These are phyloP conservation scores for Bacidia rubella DNA, from an alignment of 495 filamentous ascomycete species.

Conservation along the genomic window DNA sequence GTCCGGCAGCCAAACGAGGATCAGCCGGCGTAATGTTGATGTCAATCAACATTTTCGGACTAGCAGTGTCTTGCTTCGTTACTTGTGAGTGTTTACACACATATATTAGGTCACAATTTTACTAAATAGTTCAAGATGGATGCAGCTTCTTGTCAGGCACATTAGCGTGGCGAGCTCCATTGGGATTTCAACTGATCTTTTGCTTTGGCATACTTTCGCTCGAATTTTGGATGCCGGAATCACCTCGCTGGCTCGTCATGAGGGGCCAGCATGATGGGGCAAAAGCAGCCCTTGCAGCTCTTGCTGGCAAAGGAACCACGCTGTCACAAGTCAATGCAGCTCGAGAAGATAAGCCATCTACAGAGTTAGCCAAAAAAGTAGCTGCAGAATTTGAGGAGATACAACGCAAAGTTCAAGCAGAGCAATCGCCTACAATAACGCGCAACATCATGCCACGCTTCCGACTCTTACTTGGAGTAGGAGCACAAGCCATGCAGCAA, in stretches of 20 bases:
- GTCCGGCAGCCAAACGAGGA: constrained; percentile 1
- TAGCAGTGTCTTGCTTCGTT: constrained; percentile 22
- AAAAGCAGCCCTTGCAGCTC: constrained; percentile 24
- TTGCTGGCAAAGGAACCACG: constrained; percentile 24
- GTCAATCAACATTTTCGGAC: constrained; percentile 18
- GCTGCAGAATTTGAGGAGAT: constrained; percentile 27
- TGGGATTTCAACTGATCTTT: constrained; percentile 27
- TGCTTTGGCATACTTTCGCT: constrained; percentile 19
- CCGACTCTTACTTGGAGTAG: constrained; percentile 19
- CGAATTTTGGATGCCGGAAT: constrained; percentile 31
- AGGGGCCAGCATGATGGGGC: constrained; percentile 28
- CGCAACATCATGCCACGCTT: constrained; percentile 21
- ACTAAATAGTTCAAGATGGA: constrained; percentile 20
- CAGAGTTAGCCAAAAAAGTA: constrained; percentile 12
- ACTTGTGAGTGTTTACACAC: constrained; percentile 13
- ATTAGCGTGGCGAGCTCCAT: constrained; percentile 25
- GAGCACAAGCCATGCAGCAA: constrained; percentile 23
- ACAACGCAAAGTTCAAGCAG: constrained; percentile 23
- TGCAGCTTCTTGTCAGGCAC: constrained; percentile 12
- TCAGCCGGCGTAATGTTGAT: constrained; percentile 17
- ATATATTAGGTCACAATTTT: constrained; percentile 20
- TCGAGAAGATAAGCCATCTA: too few species aligned
- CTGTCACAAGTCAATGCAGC: too few species aligned
- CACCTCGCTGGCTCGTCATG: constrained; percentile 34
- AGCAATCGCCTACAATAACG: constrained; percentile 16